Evolutionary conservation across 2,329 filamentous ascomycete species (phyloP), one percentile per base, ranked within the genome.

Genomic region (Boeremia exigua): DNA sequence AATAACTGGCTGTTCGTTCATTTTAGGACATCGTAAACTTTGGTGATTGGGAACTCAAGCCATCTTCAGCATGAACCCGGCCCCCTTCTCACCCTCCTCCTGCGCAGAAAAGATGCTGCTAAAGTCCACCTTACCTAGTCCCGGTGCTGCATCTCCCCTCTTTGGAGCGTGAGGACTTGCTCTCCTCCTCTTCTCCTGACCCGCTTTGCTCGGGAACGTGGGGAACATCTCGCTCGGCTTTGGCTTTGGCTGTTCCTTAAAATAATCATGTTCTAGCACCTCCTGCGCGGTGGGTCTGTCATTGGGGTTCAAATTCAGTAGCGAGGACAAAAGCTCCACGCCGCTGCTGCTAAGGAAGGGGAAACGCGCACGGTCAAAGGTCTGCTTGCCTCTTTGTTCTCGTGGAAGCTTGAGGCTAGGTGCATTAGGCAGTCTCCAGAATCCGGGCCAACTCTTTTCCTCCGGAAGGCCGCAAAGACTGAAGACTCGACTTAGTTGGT

Each of bases 191-290:
- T 88, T 89, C 80, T 99, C 95, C 80, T 95, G 90, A 1, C 92
- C 92, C 0, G 95, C 95, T 76, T 96, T 97, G 67, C 90, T 95
- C 0, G 95, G 95, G 73, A 98, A 99, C 0, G 95, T 98, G 2
- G 95, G 95, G 72, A 99, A 98, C 88, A 99, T 89, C 67, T 89
- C 89, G 72, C 91, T 89, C 7, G 89, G 87, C 78, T 98, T 98
- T 1, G 93, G 91, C 58, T 90, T 90, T 0, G 95, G 95, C 65
- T 96, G 89, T 77, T 98, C 93, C 15, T 76, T 81, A 75, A 99
- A 99, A 75, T 96, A 99, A 32, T 86, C 81, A 74, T 97, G 91
- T 43, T 82, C 79, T 32, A 98, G 82, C 72, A 96, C 87, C 56
- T 92, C 85, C 45, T 80, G 80, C 1, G 94, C 92, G 2, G 84